phyloP scores from a whole-genome alignment of 2,329 filamentous ascomycete species.

The Ceratocystis papillata region DNA sequence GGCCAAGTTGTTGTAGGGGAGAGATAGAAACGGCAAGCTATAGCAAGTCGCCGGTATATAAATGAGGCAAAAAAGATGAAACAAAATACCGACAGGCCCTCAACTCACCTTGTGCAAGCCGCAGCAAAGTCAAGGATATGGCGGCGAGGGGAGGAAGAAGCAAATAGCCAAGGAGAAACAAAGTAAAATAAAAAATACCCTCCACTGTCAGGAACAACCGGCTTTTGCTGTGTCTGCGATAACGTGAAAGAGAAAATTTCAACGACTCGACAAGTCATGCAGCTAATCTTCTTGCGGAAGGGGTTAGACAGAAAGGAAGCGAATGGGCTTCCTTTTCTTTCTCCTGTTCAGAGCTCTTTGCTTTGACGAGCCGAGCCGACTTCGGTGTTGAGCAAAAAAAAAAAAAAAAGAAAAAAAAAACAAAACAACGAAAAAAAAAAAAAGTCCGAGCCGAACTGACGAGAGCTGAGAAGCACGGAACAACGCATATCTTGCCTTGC shows the following conservation, averaged over 20 bases:
- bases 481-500: neutral
- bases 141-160: neutral
- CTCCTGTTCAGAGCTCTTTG: neutral
- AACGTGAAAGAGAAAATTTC: neutral
- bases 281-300: conserved; percentile 3
- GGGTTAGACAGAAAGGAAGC: neutral
- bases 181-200: neutral
- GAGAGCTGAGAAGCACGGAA: neutral
- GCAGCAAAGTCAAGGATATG: neutral
- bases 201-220: too few species aligned
- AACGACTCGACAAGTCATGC: neutral
- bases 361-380: neutral
- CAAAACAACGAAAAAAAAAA: too few species aligned
- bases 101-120: neutral
- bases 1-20: neutral
- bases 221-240: too few species aligned
- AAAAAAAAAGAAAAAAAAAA: too few species aligned
- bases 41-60: too few species aligned
- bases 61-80: neutral
- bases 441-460: too few species aligned
- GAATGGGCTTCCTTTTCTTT: neutral
- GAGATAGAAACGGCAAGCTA: too few species aligned
- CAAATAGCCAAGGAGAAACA: neutral
- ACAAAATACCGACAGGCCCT: neutral
- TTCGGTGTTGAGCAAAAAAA: neutral